Evolutionary conservation across 352 stramenopile genomes (phyloP).

Genomic region (Phytopythium sindhum): DNA sequence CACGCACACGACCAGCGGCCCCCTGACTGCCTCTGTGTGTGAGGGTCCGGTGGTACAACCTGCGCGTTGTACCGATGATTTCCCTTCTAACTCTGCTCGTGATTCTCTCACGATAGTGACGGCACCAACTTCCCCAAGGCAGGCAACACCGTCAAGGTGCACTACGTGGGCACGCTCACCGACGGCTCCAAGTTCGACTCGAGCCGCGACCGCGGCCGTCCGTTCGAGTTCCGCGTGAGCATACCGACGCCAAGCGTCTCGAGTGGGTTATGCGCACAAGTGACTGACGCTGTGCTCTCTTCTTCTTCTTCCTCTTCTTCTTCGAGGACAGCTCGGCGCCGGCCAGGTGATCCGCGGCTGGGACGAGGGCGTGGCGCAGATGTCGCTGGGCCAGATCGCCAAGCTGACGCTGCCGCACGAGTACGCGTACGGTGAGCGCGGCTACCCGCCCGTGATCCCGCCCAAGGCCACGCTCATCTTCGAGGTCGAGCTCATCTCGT

Average conservation of each 20-base stretch:
- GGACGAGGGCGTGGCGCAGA: conserved; percentile 69
- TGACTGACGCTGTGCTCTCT: not conserved
- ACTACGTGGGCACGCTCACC: conserved; percentile 76
- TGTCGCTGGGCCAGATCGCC: conserved; percentile 93
- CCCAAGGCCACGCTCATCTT: conserved; percentile 92
- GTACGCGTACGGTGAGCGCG: conserved; percentile 92
- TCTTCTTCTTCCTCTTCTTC: not conserved
- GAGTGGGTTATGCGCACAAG: not conserved
- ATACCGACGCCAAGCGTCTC: not conserved
- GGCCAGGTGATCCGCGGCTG: conserved; percentile 79
- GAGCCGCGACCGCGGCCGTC: conserved; percentile 66
- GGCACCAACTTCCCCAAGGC: conserved; percentile 71
- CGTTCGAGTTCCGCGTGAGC: conserved; percentile 69
- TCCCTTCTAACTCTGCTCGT: no score
- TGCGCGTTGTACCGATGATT: no score
- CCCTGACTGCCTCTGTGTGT: no score
- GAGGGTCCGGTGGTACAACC: no score
- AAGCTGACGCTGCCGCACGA: conserved; percentile 91
- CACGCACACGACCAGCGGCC: not conserved
- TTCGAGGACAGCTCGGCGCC: conserved; percentile 41
- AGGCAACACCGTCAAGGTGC: conserved; percentile 69
- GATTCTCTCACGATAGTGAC: conserved; percentile 56
- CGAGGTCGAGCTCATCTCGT: conserved; percentile 90
- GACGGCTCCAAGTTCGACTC: conserved; percentile 84
- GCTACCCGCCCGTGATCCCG: conserved; percentile 88